Conservation (phyloP, 495 filamentous ascomycete species). For the Podospora didyma region DNA sequence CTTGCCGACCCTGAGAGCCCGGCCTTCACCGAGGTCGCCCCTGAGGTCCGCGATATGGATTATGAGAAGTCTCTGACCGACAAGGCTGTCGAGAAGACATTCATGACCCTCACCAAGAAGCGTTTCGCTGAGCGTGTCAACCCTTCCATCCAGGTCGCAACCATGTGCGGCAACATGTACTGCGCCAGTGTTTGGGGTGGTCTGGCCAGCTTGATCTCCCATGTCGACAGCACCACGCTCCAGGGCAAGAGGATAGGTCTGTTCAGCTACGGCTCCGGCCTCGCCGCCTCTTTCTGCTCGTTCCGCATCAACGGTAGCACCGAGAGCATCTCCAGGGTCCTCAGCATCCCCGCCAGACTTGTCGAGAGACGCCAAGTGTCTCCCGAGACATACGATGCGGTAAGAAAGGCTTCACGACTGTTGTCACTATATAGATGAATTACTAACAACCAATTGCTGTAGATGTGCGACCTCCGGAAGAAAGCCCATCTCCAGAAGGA, state of each 20-base stretch:
- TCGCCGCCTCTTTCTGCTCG: slow-evolving; percentile 87
- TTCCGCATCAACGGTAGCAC: slow-evolving; percentile 77
- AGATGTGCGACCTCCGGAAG: slow-evolving; percentile 94
- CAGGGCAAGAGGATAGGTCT: slow-evolving; percentile 84
- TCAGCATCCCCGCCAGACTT: slow-evolving; percentile 77
- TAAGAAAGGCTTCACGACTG: slow-evolving; percentile 38
- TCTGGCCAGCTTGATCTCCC: slow-evolving; percentile 70
- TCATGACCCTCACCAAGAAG: slow-evolving; percentile 95
- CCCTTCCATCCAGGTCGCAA: slow-evolving; percentile 81
- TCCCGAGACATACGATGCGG: slow-evolving; percentile 83
- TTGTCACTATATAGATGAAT: neutral
- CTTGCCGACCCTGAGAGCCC: slow-evolving; percentile 69
- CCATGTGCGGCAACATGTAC: slow-evolving; percentile 99
- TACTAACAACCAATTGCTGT: slow-evolving; percentile 16
- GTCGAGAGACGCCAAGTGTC: slow-evolving; percentile 64
- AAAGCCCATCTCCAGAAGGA: slow-evolving; percentile 90
- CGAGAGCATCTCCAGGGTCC: slow-evolving; percentile 67
- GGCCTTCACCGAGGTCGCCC: slow-evolving; percentile 79
- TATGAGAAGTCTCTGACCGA: slow-evolving; percentile 84
- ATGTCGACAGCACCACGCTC: slow-evolving; percentile 62
- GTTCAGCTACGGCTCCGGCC: slow-evolving; percentile 93
- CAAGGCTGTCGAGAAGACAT: slow-evolving; percentile 91
- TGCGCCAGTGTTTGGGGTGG: slow-evolving; percentile 90
- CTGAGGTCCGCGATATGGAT: slow-evolving; percentile 79
- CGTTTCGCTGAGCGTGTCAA: slow-evolving; percentile 83